phyloP scores from a whole-genome alignment of 108 stramenopile species.

The Pseudonitzschia delicatissima region DNA sequence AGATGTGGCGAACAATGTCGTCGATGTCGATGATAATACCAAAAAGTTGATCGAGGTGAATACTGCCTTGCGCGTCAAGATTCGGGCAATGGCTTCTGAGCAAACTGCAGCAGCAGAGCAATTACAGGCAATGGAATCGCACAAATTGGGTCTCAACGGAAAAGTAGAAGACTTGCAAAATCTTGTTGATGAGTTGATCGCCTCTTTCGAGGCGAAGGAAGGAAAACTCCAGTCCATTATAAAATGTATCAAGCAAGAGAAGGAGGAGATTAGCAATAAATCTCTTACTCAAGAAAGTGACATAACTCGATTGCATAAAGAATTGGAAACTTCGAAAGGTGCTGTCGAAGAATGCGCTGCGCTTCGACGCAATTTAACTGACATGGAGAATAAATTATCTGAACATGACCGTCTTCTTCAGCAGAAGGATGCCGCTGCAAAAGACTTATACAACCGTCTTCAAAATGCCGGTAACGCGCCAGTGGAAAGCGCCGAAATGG shows the following conservation, averaged over 20 bases:
- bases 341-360: neutral
- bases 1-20: neutral
- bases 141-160: conserved; percentile 8
- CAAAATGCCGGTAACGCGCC: conserved; percentile 8
- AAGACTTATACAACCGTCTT: conserved; percentile 17
- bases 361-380: conserved; percentile 1
- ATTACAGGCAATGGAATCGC: neutral
- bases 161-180: neutral
- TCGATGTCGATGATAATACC: neutral
- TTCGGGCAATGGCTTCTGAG: neutral
- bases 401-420: conserved; percentile 13
- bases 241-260: conserved; percentile 4
- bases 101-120: neutral
- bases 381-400: conserved; percentile 6
- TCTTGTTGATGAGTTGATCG: neutral
- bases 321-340: neutral
- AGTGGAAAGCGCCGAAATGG: conserved; percentile 23
- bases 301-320: neutral
- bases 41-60: neutral
- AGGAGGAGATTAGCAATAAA: neutral
- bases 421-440: conserved; percentile 30
- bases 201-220: conserved; percentile 5
- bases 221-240: conserved; percentile 3
- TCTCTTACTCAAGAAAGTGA: conserved; percentile 4
- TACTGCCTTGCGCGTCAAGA: neutral